Conservation (phyloP, 805 yeast species). For the Candida berthetii region DNA sequence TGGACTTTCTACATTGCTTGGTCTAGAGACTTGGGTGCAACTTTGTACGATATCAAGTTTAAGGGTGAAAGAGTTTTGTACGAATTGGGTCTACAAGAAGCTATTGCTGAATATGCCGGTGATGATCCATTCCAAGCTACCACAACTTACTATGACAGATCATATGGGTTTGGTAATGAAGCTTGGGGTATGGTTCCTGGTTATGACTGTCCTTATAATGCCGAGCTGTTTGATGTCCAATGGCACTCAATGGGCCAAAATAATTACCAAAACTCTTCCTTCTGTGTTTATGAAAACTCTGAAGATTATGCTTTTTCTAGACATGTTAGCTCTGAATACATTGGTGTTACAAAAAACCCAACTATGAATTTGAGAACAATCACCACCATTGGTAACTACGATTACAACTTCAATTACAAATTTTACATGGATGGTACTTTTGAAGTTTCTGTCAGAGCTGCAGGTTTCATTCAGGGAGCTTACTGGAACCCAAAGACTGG, state of each 20-base stretch:
- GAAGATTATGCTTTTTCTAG: slow-evolving; percentile 19
- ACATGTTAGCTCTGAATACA: slow-evolving; percentile 13
- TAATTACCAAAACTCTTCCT: slow-evolving; percentile 19
- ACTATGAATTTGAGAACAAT: slow-evolving; percentile 17
- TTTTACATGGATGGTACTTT: slow-evolving; percentile 21
- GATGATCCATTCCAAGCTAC: slow-evolving; percentile 24
- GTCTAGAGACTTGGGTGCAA: slow-evolving; percentile 19
- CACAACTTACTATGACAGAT: slow-evolving; percentile 17
- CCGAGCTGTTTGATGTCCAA: slow-evolving; percentile 20
- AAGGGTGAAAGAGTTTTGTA: slow-evolving; percentile 23
- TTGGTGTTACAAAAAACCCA: slow-evolving; percentile 17
- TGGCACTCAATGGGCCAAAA: slow-evolving; percentile 19
- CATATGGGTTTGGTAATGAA: slow-evolving; percentile 23
- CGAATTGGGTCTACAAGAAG: slow-evolving; percentile 23
- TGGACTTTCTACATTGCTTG: slow-evolving; percentile 22
- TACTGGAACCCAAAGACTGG: slow-evolving; percentile 16
- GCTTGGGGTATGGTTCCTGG: slow-evolving; percentile 24
- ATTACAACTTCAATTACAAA: slow-evolving; percentile 18
- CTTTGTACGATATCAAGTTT: slow-evolving; percentile 19
- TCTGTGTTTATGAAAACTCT: slow-evolving; percentile 17
- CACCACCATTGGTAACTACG: slow-evolving; percentile 20
- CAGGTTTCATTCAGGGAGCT: slow-evolving; percentile 24
- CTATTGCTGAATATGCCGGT: slow-evolving; percentile 23
- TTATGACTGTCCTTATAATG: slow-evolving; percentile 22
- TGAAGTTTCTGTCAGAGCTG: slow-evolving; percentile 22